Evolutionary conservation across 495 filamentous ascomycete species (phyloP), one percentile per base, ranked within the genome.

Genomic region (Aspergillus avenaceus): DNA sequence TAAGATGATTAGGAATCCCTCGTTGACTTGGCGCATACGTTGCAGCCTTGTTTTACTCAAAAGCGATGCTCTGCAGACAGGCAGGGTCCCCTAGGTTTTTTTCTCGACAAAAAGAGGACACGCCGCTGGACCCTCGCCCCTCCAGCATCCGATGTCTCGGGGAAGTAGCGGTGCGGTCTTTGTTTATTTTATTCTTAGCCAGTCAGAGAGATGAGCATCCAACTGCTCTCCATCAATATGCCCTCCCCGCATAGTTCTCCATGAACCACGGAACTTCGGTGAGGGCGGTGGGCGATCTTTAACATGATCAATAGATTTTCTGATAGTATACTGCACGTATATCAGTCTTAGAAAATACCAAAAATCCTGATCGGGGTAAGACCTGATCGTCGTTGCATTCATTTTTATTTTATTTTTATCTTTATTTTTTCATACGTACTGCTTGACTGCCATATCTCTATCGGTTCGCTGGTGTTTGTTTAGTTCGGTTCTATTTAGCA

Each of bases 171-270:
- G 65, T 71, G 60, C 56, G 61, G 60, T 63, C 52, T 61, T 66
- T 70, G 60, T 64, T 68, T 54, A 65, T 66, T 63, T 68, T 54
- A 58, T 71, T 53, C 46, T 72, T 56, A 62, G 62, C 67, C 69
- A 71, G 69, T 70, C 65, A 72, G 69, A 59, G 67, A 67, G 69
- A 69, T 70, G 66, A 62, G 72, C 72, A 75, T 67, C 63, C 66
- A 75, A 75, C 72, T 75, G 72, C 72, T 73, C 68, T 66, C 71
- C 68, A 74, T 72, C 68, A 58, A 51, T 63, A 65, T n/a, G 55
- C 66, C 62, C 70, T 66, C 54, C 32, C 34, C 42, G 27, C 25
- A n/a, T 28, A 27, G 37, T 29, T 40, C 49, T 60, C 32, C 19
- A 36, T 23, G 34, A 27, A 42, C 25, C 18, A 44, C 13, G 49